These are phyloP conservation scores for Chenopodium album DNA, from an alignment of 148 eudicot species.

Conservation along the genomic window DNA sequence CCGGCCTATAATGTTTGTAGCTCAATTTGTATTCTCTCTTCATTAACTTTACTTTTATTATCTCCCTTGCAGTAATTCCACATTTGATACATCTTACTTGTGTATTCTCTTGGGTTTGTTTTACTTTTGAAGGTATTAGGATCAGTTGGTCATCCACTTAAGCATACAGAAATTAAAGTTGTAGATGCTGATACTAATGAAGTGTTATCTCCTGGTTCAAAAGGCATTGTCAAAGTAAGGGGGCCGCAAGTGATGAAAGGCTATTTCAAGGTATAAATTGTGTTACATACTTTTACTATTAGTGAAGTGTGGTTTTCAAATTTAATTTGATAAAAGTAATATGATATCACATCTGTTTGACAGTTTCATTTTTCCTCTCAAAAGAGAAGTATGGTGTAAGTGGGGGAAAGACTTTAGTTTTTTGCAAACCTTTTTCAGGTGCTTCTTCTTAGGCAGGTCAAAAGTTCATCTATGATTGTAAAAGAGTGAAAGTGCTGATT, in stretches of 20 bases:
- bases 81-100: not conserved
- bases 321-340: not conserved
- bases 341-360: not conserved
- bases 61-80: not conserved
- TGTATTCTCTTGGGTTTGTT: constrained; percentile 19
- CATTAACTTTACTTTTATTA: not conserved
- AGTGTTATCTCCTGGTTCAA: constrained; percentile 68
- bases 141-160: constrained; percentile 77
- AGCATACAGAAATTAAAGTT: constrained; percentile 63
- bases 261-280: constrained; percentile 70
- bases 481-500: not conserved
- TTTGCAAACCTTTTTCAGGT: not conserved
- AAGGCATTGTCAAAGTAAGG: constrained; percentile 74
- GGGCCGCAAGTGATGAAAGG: constrained; percentile 96
- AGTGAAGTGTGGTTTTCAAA: not conserved
- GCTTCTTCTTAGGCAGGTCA: not conserved
- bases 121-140: constrained; percentile 74
- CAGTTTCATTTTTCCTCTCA: not conserved
- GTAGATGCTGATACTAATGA: constrained; percentile 66
- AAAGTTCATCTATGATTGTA: not conserved
- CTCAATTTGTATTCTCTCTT: constrained; percentile 3
- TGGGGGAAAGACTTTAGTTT: not conserved
- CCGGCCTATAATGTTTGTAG: constrained; percentile 64
- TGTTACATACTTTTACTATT: not conserved
- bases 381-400: not conserved